phyloP scores from a whole-genome alignment of 306 rosid species.

The Rosa rugosa region DNA sequence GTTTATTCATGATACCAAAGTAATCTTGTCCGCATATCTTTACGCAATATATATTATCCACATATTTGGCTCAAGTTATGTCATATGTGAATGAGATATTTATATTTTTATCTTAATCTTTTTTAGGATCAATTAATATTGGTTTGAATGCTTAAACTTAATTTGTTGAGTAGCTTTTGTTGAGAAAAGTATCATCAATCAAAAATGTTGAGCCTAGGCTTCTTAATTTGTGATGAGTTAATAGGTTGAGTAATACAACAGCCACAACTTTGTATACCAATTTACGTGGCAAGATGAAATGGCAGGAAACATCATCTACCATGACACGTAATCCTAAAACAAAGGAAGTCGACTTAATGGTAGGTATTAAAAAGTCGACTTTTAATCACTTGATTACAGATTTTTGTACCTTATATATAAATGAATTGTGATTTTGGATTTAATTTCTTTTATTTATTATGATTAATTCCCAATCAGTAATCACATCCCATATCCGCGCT shows the following conservation, averaged over 20 bases:
- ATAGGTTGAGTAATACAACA: not conserved
- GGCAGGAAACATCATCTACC: not conserved
- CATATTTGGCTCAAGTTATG: not conserved
- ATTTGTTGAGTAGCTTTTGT: not conserved
- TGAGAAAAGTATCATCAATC: not conserved
- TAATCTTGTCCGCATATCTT: no score
- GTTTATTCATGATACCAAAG: not conserved
- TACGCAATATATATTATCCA: no score
- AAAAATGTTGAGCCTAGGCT: not conserved
- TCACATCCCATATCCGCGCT: slow-evolving; percentile 45
- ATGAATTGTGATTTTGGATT: not conserved
- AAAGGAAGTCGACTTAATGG: no score
- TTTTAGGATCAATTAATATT: no score
- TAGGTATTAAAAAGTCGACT: no score
- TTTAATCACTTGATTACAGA: no score
- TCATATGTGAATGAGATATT: no score
- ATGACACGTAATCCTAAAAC: no score
- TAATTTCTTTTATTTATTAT: not conserved
- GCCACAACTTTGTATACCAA: not conserved
- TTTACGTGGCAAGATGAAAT: not conserved
- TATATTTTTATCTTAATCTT: not conserved
- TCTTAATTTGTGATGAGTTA: no score
- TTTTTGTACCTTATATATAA: no score
- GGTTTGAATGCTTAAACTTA: not conserved
- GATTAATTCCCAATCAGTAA: slow-evolving; percentile 27